These are phyloP conservation scores for Lophium mytilinum DNA, from an alignment of 495 filamentous ascomycete genomes.

Conservation along the genomic window DNA sequence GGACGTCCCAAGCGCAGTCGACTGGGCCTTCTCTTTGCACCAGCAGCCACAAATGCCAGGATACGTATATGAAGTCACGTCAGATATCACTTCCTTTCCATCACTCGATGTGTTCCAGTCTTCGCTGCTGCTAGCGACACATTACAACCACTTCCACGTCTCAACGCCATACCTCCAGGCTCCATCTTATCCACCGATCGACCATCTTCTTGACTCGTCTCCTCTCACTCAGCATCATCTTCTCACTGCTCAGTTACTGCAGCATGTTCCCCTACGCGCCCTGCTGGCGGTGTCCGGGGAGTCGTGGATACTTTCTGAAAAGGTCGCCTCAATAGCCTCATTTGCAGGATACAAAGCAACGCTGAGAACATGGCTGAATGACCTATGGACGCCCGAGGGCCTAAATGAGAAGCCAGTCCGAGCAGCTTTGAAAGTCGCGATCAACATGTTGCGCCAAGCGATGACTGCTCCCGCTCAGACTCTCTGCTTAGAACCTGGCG, in stretches of 20 bases:
- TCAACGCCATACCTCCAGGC: conserved; percentile 9
- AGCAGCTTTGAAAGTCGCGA: conserved; percentile 19
- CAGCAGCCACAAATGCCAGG: conserved; percentile 11
- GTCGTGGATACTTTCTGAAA: conserved; percentile 32
- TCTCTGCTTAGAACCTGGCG: conserved; percentile 25
- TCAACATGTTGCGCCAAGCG: conserved; percentile 23
- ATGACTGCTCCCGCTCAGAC: conserved; percentile 17
- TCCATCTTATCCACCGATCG: conserved; percentile 1
- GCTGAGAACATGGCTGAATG: conserved; percentile 17
- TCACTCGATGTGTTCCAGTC: conserved; percentile 29
- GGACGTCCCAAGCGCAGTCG: conserved; percentile 18
- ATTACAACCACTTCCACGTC: conserved; percentile 20
- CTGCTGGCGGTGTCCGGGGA: conserved; percentile 33
- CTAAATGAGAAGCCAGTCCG: conserved; percentile 10
- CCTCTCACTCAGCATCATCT: conserved; percentile 17
- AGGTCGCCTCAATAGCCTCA: conserved; percentile 18
- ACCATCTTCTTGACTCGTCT: conserved; percentile 15
- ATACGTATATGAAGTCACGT: conserved; percentile 11
- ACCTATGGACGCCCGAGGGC: conserved; percentile 10
- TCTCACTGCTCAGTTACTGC: conserved; percentile 24
- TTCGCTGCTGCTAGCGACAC: conserved; percentile 24
- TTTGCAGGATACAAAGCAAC: conserved; percentile 13
- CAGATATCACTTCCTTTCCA: not conserved
- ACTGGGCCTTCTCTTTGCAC: conserved; percentile 15
- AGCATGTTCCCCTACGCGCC: conserved; percentile 29